These are phyloP conservation scores for Vitis riparia DNA, from an alignment of 164 flowering plant genomes.

Conservation along the genomic window DNA sequence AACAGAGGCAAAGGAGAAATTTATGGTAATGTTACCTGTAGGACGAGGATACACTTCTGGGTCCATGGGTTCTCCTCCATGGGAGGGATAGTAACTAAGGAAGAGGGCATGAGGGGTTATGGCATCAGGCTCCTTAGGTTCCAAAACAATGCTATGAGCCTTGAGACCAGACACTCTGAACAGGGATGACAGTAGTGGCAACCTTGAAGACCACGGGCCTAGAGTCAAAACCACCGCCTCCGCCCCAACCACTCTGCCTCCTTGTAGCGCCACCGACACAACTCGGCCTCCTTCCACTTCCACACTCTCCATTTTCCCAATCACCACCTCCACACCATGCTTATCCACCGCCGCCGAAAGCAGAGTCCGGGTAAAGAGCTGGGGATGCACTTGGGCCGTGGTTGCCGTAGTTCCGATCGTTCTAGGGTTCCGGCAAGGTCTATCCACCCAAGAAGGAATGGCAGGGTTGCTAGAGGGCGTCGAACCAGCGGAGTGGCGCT, in stretches of 20 bases:
- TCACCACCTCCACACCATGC: constrained; percentile 68
- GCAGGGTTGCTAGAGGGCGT: constrained; percentile 4
- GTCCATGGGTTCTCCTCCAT: constrained; percentile 61
- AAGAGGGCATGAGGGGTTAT: constrained; percentile 88
- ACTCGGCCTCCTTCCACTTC: constrained; percentile 52
- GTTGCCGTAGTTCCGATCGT: constrained; percentile 69
- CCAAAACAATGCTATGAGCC: constrained; percentile 85
- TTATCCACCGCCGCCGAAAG: constrained; percentile 50
- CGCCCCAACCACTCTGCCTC: constrained; percentile 42
- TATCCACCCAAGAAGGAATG: constrained; percentile 75
- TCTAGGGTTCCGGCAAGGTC: constrained; percentile 43
- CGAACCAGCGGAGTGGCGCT: constrained; percentile 12
- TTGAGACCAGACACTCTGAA: constrained; percentile 74
- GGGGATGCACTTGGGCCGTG: constrained; percentile 96
- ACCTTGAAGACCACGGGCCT: constrained; percentile 83
- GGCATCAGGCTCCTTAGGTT: constrained; percentile 56
- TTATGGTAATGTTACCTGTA: constrained; percentile 43
- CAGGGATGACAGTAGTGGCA: constrained; percentile 45
- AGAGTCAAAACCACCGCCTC: constrained; percentile 83
- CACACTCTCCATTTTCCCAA: constrained; percentile 67
- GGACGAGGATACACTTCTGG: constrained; percentile 93
- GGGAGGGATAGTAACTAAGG: constrained; percentile 49
- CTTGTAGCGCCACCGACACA: constrained; percentile 53
- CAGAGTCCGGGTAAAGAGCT: constrained; percentile 63
- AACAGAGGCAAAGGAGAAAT: not conserved